Base-by-base conservation (phyloP, 2,329 filamentous ascomycete genomes). In the Sporothrix mexicana region DNA sequence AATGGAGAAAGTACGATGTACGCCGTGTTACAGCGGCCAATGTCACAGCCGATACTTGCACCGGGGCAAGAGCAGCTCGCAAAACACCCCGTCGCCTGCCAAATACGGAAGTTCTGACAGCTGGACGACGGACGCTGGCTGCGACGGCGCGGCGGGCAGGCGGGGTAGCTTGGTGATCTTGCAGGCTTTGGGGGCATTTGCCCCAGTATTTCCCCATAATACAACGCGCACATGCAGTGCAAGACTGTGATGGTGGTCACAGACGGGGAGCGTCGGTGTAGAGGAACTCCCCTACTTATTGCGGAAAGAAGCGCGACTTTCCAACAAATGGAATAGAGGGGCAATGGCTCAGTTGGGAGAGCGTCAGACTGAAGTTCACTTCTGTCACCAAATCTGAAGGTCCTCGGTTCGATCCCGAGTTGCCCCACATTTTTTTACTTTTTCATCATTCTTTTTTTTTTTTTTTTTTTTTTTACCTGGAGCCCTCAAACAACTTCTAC, bases 321-420 rank as follows among this genome's bases (percentile, higher is more conserved):
- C 49, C 66, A 57, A 43, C 49, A 57, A 57, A 15, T 36, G 30
- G 4, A 36, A 36, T 17, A 47, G 20, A 51, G 71, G 71, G 47
- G 71, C 66, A 73, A 73, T 73, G 71, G 71, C 71, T 73, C 71
- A 73, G 71, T 73, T 73, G 71, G 71, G 71, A 73, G 71, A 73
- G 66, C 66, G 51, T 55, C 51, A 55, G 51, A 55, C 51, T 55
- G 51, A 72, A 73, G 66, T 68, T 36, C 64, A 68, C 25, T 51
- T 53, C 45, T 13, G 17, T 64, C 59, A 30, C n/a, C 8, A 36
- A 51, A 73, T 73, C 71, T 73, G 71, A 73, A 73, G 67, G 71
- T 73, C 71, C 71, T 70, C 71, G 71, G 71, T 73, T 73, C 71
- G 71, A 73, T 73, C 71, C 71, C 71, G 71, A 70, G 71, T 73